Conservation (phyloP, 305 asterid species). For the Fraxinus dipetala region DNA sequence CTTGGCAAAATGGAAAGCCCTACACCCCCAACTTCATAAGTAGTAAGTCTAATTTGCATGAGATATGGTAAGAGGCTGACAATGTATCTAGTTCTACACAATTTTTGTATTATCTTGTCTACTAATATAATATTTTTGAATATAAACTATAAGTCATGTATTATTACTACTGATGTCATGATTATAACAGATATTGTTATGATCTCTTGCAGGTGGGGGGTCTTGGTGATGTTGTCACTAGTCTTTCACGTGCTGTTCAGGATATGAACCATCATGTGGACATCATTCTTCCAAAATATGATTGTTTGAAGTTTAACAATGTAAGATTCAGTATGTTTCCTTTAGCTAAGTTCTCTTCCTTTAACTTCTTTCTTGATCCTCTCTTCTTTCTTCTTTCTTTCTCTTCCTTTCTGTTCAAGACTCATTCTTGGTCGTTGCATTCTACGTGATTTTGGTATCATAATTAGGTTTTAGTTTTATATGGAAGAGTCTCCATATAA, state of each 20-base stretch:
- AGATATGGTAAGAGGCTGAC: slow-evolving; percentile 5
- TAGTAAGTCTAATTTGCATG: not conserved
- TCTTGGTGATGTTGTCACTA: slow-evolving; percentile 97
- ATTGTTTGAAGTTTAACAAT: slow-evolving; percentile 63
- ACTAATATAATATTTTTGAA: not conserved
- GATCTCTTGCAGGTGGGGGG: slow-evolving; percentile 88
- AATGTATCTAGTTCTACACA: not conserved
- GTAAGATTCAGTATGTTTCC: slow-evolving; percentile 48
- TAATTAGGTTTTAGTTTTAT: not conserved
- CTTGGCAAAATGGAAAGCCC: slow-evolving; percentile 2
- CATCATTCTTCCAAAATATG: slow-evolving; percentile 88
- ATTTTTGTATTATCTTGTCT: slow-evolving; percentile 16
- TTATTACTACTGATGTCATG: not conserved
- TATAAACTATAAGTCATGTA: not conserved
- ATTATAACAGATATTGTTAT: not conserved
- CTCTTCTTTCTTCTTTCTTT: not conserved
- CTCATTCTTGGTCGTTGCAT: not conserved
- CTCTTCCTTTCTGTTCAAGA: not conserved
- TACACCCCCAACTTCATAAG: not conserved
- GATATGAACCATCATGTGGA: slow-evolving; percentile 90
- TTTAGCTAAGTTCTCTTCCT: slow-evolving; percentile 19
- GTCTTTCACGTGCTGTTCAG: slow-evolving; percentile 98
- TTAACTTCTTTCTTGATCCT: not conserved
- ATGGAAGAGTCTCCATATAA: not conserved
- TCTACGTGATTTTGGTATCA: not conserved